These are phyloP conservation scores for Gnomoniopsis sp. DNA, from an alignment of 2,329 filamentous ascomycete species.

Conservation along the genomic window DNA sequence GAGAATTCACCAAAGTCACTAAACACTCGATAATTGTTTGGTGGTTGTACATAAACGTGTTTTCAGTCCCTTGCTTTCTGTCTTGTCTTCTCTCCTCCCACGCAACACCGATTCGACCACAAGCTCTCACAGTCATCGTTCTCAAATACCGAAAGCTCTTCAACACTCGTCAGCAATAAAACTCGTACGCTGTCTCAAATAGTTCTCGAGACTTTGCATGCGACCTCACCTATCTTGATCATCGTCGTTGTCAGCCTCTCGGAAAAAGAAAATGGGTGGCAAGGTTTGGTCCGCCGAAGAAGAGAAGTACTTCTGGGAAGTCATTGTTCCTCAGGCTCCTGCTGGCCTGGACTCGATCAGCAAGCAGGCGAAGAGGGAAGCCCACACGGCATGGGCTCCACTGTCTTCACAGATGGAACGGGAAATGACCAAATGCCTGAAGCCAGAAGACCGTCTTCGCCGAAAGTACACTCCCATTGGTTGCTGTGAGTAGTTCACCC, in stretches of 20 bases:
- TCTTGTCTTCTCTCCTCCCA: neutral
- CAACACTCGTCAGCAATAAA: no score
- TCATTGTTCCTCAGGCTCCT: constrained; percentile 26
- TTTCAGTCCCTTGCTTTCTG: no score
- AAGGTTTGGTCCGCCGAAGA: constrained; percentile 47
- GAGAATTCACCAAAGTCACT: no score
- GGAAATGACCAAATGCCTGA: neutral
- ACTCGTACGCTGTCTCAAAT: no score
- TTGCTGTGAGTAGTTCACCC: constrained; percentile 25
- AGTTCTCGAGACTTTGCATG: no score
- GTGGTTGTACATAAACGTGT: no score
- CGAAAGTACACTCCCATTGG: constrained; percentile 27
- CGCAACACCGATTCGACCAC: neutral
- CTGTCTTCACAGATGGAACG: neutral
- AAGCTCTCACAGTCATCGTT: no score
- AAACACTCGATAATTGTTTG: no score
- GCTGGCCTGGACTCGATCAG: constrained; percentile 21
- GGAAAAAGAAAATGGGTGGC: constrained; percentile 50
- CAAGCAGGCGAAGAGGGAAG: constrained; percentile 21
- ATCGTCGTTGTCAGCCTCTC: no score
- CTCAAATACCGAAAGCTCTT: no score
- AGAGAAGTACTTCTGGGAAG: constrained; percentile 46
- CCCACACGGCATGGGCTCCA: constrained; percentile 20
- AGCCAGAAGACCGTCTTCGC: constrained; percentile 18
- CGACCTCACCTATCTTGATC: no score